These are phyloP conservation scores for Thelonectria rubi DNA, from an alignment of 2,329 filamentous ascomycete species.

Conservation along the genomic window DNA sequence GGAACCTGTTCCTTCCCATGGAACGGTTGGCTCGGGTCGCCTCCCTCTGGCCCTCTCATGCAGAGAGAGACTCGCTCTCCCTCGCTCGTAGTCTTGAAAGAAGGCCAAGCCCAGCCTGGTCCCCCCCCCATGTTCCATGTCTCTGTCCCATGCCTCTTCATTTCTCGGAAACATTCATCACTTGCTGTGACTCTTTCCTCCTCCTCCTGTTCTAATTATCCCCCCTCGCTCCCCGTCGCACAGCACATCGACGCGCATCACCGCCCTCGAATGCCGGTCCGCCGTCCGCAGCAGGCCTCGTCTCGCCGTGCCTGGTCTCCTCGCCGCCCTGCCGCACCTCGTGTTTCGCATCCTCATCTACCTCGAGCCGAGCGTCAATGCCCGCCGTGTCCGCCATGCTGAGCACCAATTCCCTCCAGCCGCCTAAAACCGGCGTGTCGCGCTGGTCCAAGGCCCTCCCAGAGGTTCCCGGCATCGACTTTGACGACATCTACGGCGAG, in stretches of 20 bases:
- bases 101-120: conserved; percentile 3
- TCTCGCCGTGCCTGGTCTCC: conserved; percentile 3
- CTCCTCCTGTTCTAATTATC: neutral
- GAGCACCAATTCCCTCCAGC: conserved; percentile 37
- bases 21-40: conserved; percentile 14
- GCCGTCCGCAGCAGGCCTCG: neutral
- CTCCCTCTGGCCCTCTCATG: neutral
- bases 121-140: conserved; percentile 3
- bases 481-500: conserved; percentile 34
- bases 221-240: neutral
- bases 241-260: neutral
- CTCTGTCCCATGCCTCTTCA: conserved; percentile 1
- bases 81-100: too few relatives aligned
- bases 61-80: too few relatives aligned
- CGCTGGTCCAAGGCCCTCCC: conserved; percentile 69
- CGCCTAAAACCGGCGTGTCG: conserved; percentile 55
- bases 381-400: conserved; percentile 37
- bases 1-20: conserved; percentile 7
- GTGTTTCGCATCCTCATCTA: conserved; percentile 42
- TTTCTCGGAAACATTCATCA: conserved; percentile 11
- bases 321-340: conserved; percentile 26
- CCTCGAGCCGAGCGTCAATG: conserved; percentile 35
- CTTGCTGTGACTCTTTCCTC: neutral
- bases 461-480: conserved; percentile 52
- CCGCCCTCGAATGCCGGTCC: conserved; percentile 16